phyloP scores from a whole-genome alignment of 768 basidiomycete genomes.

The Pulveroboletus sp. region DNA sequence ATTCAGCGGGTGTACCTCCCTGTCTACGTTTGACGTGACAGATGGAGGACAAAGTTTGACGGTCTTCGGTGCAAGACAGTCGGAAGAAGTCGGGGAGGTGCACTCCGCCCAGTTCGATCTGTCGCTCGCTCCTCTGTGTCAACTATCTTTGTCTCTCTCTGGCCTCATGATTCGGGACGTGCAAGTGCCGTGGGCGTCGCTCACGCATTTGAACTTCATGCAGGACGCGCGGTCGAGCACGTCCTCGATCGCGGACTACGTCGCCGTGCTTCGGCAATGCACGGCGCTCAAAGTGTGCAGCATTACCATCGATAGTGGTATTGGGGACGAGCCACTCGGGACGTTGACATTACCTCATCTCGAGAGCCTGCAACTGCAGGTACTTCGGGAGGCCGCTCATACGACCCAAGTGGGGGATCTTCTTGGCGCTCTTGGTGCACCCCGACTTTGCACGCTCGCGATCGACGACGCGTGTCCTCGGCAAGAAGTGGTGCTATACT shows the following conservation, averaged over 20 bases:
- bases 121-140: constrained; percentile 10
- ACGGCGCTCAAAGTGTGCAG: constrained; percentile 20
- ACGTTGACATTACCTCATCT: constrained; percentile 16
- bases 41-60: constrained; percentile 16
- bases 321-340: constrained; percentile 5
- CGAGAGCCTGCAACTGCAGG: constrained; percentile 14
- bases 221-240: constrained; percentile 19
- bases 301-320: constrained; percentile 12
- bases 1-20: constrained; percentile 12
- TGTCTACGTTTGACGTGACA: constrained; percentile 18
- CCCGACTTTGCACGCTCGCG: constrained; percentile 12
- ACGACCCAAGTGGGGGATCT: constrained; percentile 21
- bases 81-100: neutral
- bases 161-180: constrained; percentile 17
- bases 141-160: constrained; percentile 18
- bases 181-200: constrained; percentile 12
- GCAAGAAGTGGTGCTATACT: constrained; percentile 11
- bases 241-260: constrained; percentile 20
- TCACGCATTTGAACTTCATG: constrained; percentile 25
- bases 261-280: constrained; percentile 18
- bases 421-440: constrained; percentile 11
- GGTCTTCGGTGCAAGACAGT: constrained; percentile 1
- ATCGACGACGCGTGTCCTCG: constrained; percentile 20
- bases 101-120: constrained; percentile 14
- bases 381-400: constrained; percentile 13